These are phyloP conservation scores for Venturiaceae sp. DNA, from an alignment of 2,329 filamentous ascomycete species.

Conservation along the genomic window DNA sequence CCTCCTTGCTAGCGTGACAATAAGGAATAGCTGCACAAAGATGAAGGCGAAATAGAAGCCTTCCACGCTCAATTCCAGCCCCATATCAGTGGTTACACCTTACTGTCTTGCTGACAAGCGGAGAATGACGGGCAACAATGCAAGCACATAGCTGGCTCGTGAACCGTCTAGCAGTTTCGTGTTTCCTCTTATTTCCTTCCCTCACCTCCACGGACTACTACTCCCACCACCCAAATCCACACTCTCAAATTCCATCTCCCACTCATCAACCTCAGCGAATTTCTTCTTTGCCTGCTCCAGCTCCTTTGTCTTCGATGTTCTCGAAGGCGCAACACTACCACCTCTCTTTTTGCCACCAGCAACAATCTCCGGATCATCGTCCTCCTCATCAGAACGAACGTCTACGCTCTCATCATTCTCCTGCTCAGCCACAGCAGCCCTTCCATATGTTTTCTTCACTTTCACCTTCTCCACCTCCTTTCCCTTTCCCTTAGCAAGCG, in stretches of 20 bases:
- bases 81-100: not conserved
- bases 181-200: no score
- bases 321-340: slow-evolving; percentile 11
- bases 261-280: slow-evolving; percentile 39
- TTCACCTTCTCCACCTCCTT: slow-evolving; percentile 8
- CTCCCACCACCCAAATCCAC: slow-evolving; percentile 23
- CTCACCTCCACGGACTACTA: slow-evolving; percentile 30
- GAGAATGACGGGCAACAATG: slow-evolving; percentile 73
- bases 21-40: slow-evolving; percentile 89
- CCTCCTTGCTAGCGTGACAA: slow-evolving; percentile 75
- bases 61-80: not conserved
- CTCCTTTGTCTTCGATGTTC: slow-evolving; percentile 20
- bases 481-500: not conserved
- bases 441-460: slow-evolving; percentile 19
- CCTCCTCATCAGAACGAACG: slow-evolving; percentile 26
- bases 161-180: no score
- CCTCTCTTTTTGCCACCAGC: not conserved
- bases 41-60: slow-evolving; percentile 50
- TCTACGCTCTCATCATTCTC: not conserved
- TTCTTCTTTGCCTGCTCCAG: slow-evolving; percentile 34
- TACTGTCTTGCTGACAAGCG: slow-evolving; percentile 58
- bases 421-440: slow-evolving; percentile 17
- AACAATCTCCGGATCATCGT: slow-evolving; percentile 15
- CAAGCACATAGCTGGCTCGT: no score
- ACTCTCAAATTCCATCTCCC: slow-evolving; percentile 42